Base-by-base conservation (phyloP, 2,329 filamentous ascomycete genomes). In the Aspergillus neoniger region DNA sequence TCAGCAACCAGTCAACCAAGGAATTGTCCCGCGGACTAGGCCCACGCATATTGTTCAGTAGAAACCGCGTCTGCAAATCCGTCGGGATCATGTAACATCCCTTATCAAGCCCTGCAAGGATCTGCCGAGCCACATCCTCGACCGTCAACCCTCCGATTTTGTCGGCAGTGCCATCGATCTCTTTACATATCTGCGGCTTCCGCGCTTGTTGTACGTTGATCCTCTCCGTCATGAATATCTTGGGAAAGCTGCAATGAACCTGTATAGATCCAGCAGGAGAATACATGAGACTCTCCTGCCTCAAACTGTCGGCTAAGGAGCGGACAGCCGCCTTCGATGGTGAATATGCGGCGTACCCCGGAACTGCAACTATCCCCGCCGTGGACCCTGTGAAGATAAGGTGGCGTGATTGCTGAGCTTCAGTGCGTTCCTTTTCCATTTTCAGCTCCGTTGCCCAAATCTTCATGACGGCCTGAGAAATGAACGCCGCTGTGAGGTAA, bases 341-440 rank as follows among this genome's bases (percentile, higher is more conserved):
- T 4, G 63, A 58, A 39, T 63, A 65, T 7, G 63, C 63, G 2
- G 49, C 54, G 56, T 61, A 65, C 9, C 61, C 63, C 1, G 63
- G 63, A 0, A 65, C 21, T 10, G 58, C 61, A 3, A 63, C 41
- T 28, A 65, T 58, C 5, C 56, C 61, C 0, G 61, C 44, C 4
- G 58, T 53, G 1, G 63, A 61, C 5, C 58, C 60, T 5, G 63
- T 63, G 50, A 65, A 57, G 38, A 65, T 28, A 7, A 65, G 28
- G n/a, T 65, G 61, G 14, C 58, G 23, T 1, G 54, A 5, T 44
- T 44, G 6, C 36, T 2, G 58, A 49, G 12, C 32, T 21, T 1
- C 41, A 15, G 5, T 12, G 28, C 0, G 28, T 10, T 19, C 41
- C 3, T 5, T n/a, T 12, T 1, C 41, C 17, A 19, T 10, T n/a